Base-by-base conservation (phyloP, 2,329 filamentous ascomycete genomes). In the Pseudophaeomoniella oleicola region DNA sequence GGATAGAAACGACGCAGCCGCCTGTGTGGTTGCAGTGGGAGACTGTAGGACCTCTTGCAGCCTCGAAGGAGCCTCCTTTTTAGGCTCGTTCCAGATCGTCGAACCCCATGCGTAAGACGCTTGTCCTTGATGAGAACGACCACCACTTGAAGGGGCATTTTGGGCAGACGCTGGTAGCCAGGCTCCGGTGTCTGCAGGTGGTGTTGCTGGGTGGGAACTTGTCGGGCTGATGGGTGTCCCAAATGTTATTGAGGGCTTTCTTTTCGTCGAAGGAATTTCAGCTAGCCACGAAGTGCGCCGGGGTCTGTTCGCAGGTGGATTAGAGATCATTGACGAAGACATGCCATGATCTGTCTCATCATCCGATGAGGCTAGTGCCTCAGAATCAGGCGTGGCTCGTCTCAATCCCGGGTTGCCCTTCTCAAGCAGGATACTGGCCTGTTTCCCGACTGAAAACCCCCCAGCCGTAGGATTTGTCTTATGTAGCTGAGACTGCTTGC, bases 331-430 rank as follows among this genome's bases (percentile, higher is more conserved):
- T 60, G 60, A 49, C 53, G 57, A 39, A 70, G 72, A 64, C 32
- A 67, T 67, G 46, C 72, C 68, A 52, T 75, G 69, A 42, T 94
- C 81, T 39, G 66, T 71, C 57, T 98, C 90, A 56, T 96, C 90
- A 56, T 96, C 90, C 10, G 87, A 94, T 46, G 88, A 96, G 36
- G 81, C 86, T 41, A 96, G 65, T 36, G 84, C 88, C 55, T 96
- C 88, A 3, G 87, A 94, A 54, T 96, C 90, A 15, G 88, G 88
- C 1, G 88, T 94, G 5, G 85, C 86, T 37, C 82, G 81, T 48
- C 87, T 75, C 38, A 78, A 71, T 38, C 65, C 64, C 19, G 65
- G 55, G 50, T 82, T 81, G 35, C 80, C 67, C 55, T 86, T 90
- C 35, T 88, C 83, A 19, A 84, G 67, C 34, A 83, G 62, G 29